Evolutionary conservation across 2,329 filamentous ascomycete genomes (phyloP), one percentile per base, ranked within the genome.

Genomic region (Lachnellula subtilissima): DNA sequence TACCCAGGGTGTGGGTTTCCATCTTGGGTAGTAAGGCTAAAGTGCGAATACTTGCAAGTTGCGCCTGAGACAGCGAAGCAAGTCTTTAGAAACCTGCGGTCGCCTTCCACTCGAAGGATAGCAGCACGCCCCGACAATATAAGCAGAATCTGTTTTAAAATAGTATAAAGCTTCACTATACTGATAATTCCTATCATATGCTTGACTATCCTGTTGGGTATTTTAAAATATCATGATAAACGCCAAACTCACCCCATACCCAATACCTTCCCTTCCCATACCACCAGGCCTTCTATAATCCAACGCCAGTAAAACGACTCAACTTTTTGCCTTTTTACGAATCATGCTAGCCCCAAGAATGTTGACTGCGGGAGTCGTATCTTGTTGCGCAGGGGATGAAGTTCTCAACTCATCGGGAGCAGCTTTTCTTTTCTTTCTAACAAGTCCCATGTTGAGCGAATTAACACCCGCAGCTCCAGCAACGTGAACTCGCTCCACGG

Each of bases 301-400:
- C 42, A 47, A 47, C 23, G 23, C 45, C 45, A n/a, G 23, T 47
- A 45, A 28, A 47, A 28, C 5, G 12, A 32, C 32, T 67, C 53
- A 69, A 42, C 66, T 63, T 67, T 84, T 86, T 25, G 76, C 70
- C 69, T 84, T 86, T 72, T 83, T 84, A 55, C 80, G 75, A 32
- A 85, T 71, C 59, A 83, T 70, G 0, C 77, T 74, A 15, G 71
- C 72, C 2, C 71, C 68, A 17, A 85, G 71, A 9, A 83, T 71
- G 66, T 84, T 84, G 8, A 76, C 72, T 14, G 61, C 37, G 6
- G 60, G 57, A 8, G 48, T 42, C 9, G 43, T 50, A 28, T 50
- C 52, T 47, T n/a, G 12, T 8, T 37, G 46, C n/a, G 57, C 46
- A 12, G 19, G 40, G 28, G 48, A 7, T 23, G 49, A 37, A 32